Base-by-base conservation (phyloP, 2,329 filamentous ascomycete species). In the Aureobasidium sp. region DNA sequence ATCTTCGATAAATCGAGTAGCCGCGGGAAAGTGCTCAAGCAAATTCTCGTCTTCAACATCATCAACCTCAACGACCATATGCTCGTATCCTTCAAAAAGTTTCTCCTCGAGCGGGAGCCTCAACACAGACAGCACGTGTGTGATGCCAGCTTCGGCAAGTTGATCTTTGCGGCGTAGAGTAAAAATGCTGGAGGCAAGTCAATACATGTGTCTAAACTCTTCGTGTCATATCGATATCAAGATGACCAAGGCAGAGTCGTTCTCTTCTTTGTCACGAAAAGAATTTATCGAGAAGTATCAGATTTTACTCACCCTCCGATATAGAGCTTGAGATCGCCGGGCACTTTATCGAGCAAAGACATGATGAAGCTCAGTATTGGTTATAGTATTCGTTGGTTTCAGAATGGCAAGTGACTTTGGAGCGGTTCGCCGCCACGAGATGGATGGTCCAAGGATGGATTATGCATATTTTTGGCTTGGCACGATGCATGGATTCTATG, bases 31-130 rank as follows among this genome's bases (percentile, higher is more conserved):
- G 73, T 95, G 86, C 65, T 89, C 83, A 19, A 97, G 77, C 57
- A 97, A 76, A 74, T 99, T 90, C 68, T 92, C 87, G 70, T 97
- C 91, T 22, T 93, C 90, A 57, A 92, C 84, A 77, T 99, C 94
- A 73, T 97, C 90, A 47, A 97, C 85, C 66, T 95, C 88, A 66
- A 97, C 88, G 64, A 85, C 81, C 67, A 90, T 81, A 72, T 95
- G 91, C 66, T 86, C 77, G 72, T 86, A 91, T 45, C 81, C 78
- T 65, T 82, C 79, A 70, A 84, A 86, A 44, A 81, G 79, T 63
- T 77, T 76, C 67, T 81, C 75, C 67, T 82, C 78, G 53, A 83
- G 74, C 47, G 82, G 81, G 67, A 87, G 81, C 50, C 84, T 83
- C 64, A 93, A 75, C 44, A 94, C 89, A 5, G 92, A 96, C n/a